These are phyloP conservation scores for Cryphonectria parasitica DNA, from an alignment of 2,329 filamentous ascomycete species.

Conservation along the genomic window DNA sequence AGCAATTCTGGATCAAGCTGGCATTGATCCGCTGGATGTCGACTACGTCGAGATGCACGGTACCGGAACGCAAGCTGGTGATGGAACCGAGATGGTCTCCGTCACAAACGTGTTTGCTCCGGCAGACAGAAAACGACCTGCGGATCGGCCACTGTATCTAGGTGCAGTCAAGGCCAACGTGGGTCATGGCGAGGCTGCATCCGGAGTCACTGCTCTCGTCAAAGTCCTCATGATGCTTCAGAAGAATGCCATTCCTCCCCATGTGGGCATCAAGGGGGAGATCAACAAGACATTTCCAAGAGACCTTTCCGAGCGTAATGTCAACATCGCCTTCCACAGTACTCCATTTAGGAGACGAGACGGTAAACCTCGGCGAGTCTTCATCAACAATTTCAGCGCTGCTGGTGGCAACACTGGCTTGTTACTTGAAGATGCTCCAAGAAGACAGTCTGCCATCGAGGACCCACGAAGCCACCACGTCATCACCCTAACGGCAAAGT, in stretches of 20 bases:
- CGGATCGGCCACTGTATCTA: constrained; percentile 59
- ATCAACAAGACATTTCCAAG: constrained; percentile 64
- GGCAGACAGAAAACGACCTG: constrained; percentile 48
- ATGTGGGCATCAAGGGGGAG: constrained; percentile 67
- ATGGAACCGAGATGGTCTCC: constrained; percentile 80
- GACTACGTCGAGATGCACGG: constrained; percentile 90
- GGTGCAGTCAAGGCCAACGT: constrained; percentile 69
- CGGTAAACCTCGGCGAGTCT: constrained; percentile 51
- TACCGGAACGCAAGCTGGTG: constrained; percentile 84
- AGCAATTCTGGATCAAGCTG: constrained; percentile 71
- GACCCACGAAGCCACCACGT: constrained; percentile 62
- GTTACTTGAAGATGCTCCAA: constrained; percentile 64
- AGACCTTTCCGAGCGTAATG: constrained; percentile 60
- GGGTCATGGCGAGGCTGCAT: constrained; percentile 65
- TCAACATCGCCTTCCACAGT: constrained; percentile 60
- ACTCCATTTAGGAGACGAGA: constrained; percentile 55
- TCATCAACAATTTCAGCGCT: constrained; percentile 72
- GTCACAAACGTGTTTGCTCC: constrained; percentile 63
- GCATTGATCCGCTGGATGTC: constrained; percentile 75
- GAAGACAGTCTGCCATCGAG: constrained; percentile 34
- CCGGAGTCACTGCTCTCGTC: constrained; percentile 63
- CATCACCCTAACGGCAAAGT: constrained; percentile 62
- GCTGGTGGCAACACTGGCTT: constrained; percentile 73
- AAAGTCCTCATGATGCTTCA: constrained; percentile 70
- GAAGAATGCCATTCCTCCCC: constrained; percentile 65